Evolutionary conservation across 2,329 filamentous ascomycete species (phyloP), one percentile per base, ranked within the genome.

Genomic region (Mariannaea sp.): DNA sequence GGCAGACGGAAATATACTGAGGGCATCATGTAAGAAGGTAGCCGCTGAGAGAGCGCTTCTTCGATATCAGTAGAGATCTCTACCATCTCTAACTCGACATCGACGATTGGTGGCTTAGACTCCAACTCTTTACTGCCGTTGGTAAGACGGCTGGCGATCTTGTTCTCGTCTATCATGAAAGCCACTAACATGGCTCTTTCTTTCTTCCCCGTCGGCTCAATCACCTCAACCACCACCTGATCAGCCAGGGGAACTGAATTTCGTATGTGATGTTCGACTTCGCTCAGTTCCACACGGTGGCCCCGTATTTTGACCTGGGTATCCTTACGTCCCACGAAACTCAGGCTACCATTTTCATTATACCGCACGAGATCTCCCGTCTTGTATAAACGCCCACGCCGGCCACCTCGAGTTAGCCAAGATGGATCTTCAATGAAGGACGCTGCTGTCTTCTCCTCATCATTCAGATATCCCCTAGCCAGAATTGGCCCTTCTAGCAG

Each of bases 281-380:
- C 68, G 3, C 62, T 65, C 8, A 81, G 35, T 17, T 38, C 35
- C 39, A 83, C 72, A 41, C 81, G 69, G 54, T 78, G 83, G 8
- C 85, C 85, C n/a, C 77, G 75, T 7, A 85, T 67, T 66, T 85
- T 85, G 40, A 84, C 75, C 61, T 85, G 82, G 0, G 73, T 74
- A 57, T 85, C 82, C 57, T 81, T 81, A 10, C 82, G 73, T 30
- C 80, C 80, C 26, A 80, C 60, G 40, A 74, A 80, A 0, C 71
- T 59, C 5, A 80, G 61, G 19, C 63, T 65, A 2, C 75, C 74
- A 40, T 78, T 71, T 0, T 65, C 58, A 27, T 73, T 64, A 27
- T 77, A 77, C 33, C 63, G 65, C 3, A 68, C 78, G 4, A 80
- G 65, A 55, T 80, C 78, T 5, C 78, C 78, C 2, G 77, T 79